Base-by-base conservation (phyloP, 1,284 basidiomycete genomes). In the Apiotrichum domesticum region DNA sequence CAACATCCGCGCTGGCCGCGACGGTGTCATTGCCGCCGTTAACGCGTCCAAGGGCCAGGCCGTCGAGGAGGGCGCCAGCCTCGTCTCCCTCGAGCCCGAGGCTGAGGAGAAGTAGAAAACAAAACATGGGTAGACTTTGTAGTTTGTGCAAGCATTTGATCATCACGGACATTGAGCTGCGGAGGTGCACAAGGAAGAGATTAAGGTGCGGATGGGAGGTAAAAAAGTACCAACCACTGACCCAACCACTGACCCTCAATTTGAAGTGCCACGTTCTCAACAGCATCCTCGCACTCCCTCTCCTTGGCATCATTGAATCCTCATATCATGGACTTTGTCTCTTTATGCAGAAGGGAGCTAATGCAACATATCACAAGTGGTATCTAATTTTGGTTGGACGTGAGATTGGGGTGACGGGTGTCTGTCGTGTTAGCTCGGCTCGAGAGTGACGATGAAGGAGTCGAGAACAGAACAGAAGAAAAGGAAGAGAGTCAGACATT, bases 11-110 rank as follows among this genome's bases (percentile, higher is more conserved):
- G 84, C 88, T 10, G 81, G 83, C 55, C 79, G 79, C 5, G 79
- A 80, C 45, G 91, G 89, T 9, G 79, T 84, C 6, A 84, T 94
- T 3, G 83, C 80, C 63, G 79, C 80, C 42, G 82, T 94, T 7
- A 84, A 82, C n/a, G 89, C 87, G 67, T 80, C 77, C 70, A 86
- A 87, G 65, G 90, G 89, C 5, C 86, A 89, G 70, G 89, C 92
- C 84, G 89, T 94, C 2, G 86, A 88, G 64, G 92, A 96, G 74
- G 91, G 90, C 1, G 79, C 79, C 66, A 85, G 87, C 67, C 74
- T 95, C 61, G 85, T 94, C 7, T 81, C 84, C 13, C 71, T 78
- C 37, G 60, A 58, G 57, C 55, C 56, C 11, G 51, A 54, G 54
- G 54, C 37, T 32, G 49, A 29, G 29, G 29, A 44, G 51, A 52